These are phyloP conservation scores for Aspergillus carlsbadensis DNA, from an alignment of 495 filamentous ascomycete species.

Conservation along the genomic window DNA sequence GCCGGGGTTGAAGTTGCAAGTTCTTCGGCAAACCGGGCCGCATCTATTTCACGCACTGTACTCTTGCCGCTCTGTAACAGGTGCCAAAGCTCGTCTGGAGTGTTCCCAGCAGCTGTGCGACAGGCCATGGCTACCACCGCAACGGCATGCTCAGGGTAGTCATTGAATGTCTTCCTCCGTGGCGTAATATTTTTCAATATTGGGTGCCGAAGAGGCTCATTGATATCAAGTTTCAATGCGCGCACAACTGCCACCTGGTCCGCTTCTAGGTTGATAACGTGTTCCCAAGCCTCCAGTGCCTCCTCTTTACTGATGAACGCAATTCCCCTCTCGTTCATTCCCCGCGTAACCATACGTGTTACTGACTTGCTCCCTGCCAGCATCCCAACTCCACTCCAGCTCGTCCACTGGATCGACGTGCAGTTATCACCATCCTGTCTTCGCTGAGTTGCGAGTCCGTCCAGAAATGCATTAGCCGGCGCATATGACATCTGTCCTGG, in stretches of 20 bases:
- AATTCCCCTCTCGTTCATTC: conserved; percentile 43
- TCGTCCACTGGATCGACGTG: conserved; percentile 42
- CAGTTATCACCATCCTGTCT: conserved; percentile 35
- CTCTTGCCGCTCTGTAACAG: too few species aligned
- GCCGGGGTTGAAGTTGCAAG: too few species aligned
- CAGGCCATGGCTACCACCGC: too few species aligned
- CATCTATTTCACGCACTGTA: too few species aligned
- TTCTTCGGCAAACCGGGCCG: too few species aligned
- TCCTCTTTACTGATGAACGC: conserved; percentile 41
- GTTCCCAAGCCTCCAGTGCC: conserved; percentile 43
- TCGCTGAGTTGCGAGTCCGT: conserved; percentile 33
- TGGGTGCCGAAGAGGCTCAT: conserved; percentile 24
- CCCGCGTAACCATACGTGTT: conserved; percentile 41
- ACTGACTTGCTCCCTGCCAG: too few species aligned
- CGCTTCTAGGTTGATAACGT: conserved; percentile 32
- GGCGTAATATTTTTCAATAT: conserved; percentile 39
- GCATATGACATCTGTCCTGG: conserved; percentile 37
- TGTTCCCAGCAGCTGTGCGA: too few species aligned
- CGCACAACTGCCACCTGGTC: conserved; percentile 40
- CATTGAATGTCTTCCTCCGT: too few species aligned
- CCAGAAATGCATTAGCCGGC: conserved; percentile 37
- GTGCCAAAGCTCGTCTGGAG: too few species aligned
- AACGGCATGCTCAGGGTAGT: too few species aligned
- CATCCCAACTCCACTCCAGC: conserved; percentile 46
- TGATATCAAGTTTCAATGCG: conserved; percentile 20